Base-by-base conservation (phyloP, 2,329 filamentous ascomycete species). In the Nemania abortiva region DNA sequence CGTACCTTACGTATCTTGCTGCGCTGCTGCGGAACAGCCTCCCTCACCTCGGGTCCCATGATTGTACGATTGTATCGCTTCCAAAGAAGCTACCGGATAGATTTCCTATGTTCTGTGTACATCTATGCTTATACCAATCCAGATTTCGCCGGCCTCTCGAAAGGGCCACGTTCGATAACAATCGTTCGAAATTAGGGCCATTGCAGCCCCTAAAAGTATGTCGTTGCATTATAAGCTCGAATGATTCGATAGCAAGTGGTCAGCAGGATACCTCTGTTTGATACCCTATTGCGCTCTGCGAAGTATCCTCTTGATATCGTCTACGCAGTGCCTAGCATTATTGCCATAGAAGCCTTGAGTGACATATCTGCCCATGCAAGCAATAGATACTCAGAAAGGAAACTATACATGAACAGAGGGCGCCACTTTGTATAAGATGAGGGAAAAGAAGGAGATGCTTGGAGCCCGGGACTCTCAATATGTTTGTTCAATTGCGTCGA, bases 41-140 rank as follows among this genome's bases (percentile, higher is more conserved):
- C 42, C 39, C 52, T 61, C 47, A 56, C 61, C 64, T 69, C 70
- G 67, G 47, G 55, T 52, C 56, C 66, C 67, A 67, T 63, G 67
- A 70, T 62, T 76, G 73, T 77, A 77, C 72, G 74, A 75, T 75
- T 75, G 73, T 72, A 73, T 73, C 66, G 68, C 72, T 72, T 68
- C 69, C 63, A 68, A 58, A 29, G 63, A 74, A 72, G 64, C 71
- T 70, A 73, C 71, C 76, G 62, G 70, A 69, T 77, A 78, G 76
- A 77, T 77, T 78, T 79, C 71, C 68, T 76, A 70, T 63, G 73
- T 74, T 76, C 70, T 66, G 73, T 70, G 76, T 78, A 78, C 75
- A 79, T 77, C 72, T 77, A 76, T 76, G 76, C 74, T 73, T 71
- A 78, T 78, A 79, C 72, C 70, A 71, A 74, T 77, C 74, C 65